Conservation (phyloP, 176 grass and related monocot species). For the Elymus sibiricus region DNA sequence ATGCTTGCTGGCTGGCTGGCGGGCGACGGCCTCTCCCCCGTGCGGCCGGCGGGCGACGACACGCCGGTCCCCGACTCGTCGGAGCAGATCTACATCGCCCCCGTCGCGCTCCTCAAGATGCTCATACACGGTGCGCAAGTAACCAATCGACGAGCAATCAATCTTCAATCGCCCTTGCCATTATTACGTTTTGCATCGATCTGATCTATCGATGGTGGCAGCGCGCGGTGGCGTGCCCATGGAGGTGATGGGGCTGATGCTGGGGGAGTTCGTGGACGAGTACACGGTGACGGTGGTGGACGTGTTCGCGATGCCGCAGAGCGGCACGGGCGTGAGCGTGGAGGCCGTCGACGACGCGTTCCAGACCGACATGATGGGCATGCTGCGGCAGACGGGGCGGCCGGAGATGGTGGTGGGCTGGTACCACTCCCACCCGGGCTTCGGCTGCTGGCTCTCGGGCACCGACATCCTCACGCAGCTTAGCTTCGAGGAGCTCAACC, state of each 20-base stretch:
- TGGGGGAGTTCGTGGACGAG: conserved; percentile 92
- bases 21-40: neutral
- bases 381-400: conserved; percentile 96
- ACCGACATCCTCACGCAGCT: conserved; percentile 65
- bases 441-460: conserved; percentile 75
- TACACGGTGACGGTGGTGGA: conserved; percentile 95
- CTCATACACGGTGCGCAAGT: conserved; percentile 73
- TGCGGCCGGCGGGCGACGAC: neutral
- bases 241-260: conserved; percentile 99
- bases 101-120: conserved; percentile 96
- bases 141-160: neutral
- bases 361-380: conserved; percentile 97
- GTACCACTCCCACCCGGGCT: conserved; percentile 24
- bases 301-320: conserved; percentile 97
- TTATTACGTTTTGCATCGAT: neutral
- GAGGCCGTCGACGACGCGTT: conserved; percentile 95
- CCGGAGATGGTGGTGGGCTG: neutral
- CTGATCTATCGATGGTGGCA: too few species aligned
- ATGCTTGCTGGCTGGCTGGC: neutral
- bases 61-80: conserved; percentile 86
- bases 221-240: conserved; percentile 84
- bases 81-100: conserved; percentile 98
- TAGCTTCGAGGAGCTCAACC: conserved; percentile 70
- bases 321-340: conserved; percentile 84
- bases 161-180: too few species aligned